A percentile compares a stretch with the other conserved stretches of the same genome.
Evolutionary conservation across 495 filamentous ascomycete species (phyloP).

Genomic region (Aspergillus incahuasiensis): DNA sequence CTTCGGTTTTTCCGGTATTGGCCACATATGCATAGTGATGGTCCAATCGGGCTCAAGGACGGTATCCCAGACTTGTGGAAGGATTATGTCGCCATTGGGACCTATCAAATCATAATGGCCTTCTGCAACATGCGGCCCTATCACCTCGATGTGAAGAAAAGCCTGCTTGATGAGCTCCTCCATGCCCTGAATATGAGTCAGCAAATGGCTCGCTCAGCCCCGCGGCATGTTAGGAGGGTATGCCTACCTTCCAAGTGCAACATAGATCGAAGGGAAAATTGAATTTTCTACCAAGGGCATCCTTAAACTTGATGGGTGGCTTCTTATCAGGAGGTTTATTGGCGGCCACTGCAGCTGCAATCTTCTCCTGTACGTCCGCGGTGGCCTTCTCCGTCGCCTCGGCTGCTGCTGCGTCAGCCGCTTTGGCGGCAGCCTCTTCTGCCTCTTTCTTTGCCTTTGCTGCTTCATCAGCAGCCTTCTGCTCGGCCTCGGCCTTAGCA

Average conservation of each 20-base stretch:
- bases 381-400: conserved; percentile 20
- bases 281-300: conserved; percentile 81
- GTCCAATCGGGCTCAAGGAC: conserved; percentile 82
- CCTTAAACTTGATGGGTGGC: conserved; percentile 75
- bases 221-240: not conserved
- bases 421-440: conserved; percentile 32
- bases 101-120: conserved; percentile 83
- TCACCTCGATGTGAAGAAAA: conserved; percentile 77
- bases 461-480: conserved; percentile 35
- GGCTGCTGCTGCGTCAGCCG: conserved; percentile 20
- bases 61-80: conserved; percentile 82
- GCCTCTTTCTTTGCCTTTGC: conserved; percentile 29
- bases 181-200: conserved; percentile 57
- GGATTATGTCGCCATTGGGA: conserved; percentile 81
- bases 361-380: not conserved
- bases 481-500: conserved; percentile 48
- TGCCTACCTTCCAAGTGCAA: conserved; percentile 70
- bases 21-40: conserved; percentile 98
- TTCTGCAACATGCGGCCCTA: conserved; percentile 76
- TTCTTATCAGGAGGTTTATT: conserved; percentile 46
- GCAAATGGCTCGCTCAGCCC: conserved; percentile 9
- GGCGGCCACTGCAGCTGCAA: conserved; percentile 22
- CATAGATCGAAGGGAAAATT: conserved; percentile 79
- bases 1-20: conserved; percentile 62
- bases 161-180: conserved; percentile 83